Percentiles rank a stretch among this genome's conserved stretches.
phyloP scores from a whole-genome alignment of 495 filamentous ascomycete species.

The Pyrenula aspistea region DNA sequence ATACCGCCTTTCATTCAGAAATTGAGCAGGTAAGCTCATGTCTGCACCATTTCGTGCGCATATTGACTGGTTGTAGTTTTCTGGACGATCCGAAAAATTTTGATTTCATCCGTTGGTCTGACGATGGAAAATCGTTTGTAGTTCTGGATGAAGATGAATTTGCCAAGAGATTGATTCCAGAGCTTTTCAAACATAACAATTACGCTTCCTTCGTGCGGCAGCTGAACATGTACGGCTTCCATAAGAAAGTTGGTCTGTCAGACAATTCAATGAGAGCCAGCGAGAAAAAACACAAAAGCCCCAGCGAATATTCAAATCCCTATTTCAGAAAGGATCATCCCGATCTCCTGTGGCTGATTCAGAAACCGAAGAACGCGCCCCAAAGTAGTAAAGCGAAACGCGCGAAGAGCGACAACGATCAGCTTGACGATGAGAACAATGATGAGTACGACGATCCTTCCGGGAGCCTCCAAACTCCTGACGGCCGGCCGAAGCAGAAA shows the following conservation, averaged over 20 bases:
- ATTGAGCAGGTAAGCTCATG: conserved; percentile 68
- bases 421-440: conserved; percentile 58
- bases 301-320: conserved; percentile 93
- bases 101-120: conserved; percentile 93
- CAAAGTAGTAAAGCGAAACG: conserved; percentile 39
- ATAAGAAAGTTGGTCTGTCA: conserved; percentile 93
- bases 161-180: conserved; percentile 90
- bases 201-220: conserved; percentile 98
- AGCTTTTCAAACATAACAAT: conserved; percentile 98
- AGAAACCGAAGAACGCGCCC: conserved; percentile 73
- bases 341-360: conserved; percentile 92
- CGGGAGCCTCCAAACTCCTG: conserved; percentile 16
- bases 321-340: conserved; percentile 92
- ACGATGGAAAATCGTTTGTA: conserved; percentile 89
- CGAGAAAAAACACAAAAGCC: conserved; percentile 91
- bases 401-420: conserved; percentile 51
- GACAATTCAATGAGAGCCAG: conserved; percentile 97
- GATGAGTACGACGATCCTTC: conserved; percentile 27
- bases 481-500: conserved; percentile 23
- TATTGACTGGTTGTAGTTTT: conserved; percentile 46
- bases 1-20: conserved; percentile 99
- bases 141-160: conserved; percentile 98
- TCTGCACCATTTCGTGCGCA: background rate
- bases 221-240: conserved; percentile 99
- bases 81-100: conserved; percentile 85